Evolutionary conservation across 140 eudicot genomes (phyloP), one percentile per base, ranked within the genome.

Genomic region (Oenanthe javanica): DNA sequence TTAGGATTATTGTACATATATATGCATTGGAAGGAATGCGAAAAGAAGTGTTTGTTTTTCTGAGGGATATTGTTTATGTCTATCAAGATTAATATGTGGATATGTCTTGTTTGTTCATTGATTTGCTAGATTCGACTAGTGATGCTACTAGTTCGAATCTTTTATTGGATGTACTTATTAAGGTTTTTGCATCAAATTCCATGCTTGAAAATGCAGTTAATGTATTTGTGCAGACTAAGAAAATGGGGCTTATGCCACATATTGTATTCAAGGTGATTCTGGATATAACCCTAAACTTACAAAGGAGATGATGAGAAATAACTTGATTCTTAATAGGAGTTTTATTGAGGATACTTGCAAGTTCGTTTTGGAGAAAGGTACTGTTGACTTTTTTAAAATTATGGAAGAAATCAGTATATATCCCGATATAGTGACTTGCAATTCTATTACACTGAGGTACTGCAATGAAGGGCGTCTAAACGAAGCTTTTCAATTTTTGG

Each of bases 141-240:
- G 46, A 79, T 69, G 55, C 45, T 14, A 57, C 50, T 43, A 27
- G 81, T 18, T 83, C 79, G 36, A 51, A 8, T 74, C 59, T 85
- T 63, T 82, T 88, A 13, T 76, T 66, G 40, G 83, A 84, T 83
- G 89, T 48, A 57, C 86, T 88, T 15, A 72, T 85, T 27, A 88
- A 88, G 86, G 84, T 86, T 59, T 88, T 81, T 67, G 86, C 89
- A 23, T 55, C 83, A 43, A 88, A 88, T 88, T 6, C 55, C 42
- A 27, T 85, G 84, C 81, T 83, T 59, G 86, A 83, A 48, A 55
- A 79, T 72, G 87, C 86, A 6, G 59, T 85, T 15, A 84, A 81
- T 79, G 83, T 77, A 4, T 83, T 81, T 79, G 42, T 9, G 27
- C 81, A 72, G 72, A 78, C 77, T 15, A 83, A 77, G 81, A 54